Percentiles rank a stretch among this genome's conserved stretches.
phyloP scores from a whole-genome alignment of 1,139 yeast genomes.

The Kazachstania sp. region DNA sequence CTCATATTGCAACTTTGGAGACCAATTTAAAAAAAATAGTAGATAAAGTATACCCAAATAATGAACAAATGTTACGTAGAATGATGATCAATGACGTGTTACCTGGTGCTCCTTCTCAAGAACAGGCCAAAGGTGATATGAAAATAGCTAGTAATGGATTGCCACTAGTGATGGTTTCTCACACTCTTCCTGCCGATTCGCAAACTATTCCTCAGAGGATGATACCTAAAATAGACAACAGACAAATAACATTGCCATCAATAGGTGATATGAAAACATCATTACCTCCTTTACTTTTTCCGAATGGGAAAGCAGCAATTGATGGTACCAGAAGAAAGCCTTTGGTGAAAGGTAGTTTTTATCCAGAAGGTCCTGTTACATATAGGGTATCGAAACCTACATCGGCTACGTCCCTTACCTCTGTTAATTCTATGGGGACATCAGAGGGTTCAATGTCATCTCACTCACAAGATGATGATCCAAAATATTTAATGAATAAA shows the following conservation, averaged over 20 bases:
- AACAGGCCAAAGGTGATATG: background rate
- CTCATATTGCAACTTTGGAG: conserved; percentile 26
- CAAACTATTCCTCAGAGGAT: background rate
- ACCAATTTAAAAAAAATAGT: conserved; percentile 20
- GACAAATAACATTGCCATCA: background rate
- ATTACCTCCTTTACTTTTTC: background rate
- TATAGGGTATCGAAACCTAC: conserved; percentile 14
- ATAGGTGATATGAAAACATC: background rate
- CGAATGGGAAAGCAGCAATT: background rate
- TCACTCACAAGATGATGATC: background rate
- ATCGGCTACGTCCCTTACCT: conserved; percentile 5
- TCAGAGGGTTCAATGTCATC: conserved; percentile 3
- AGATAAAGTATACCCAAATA: conserved; percentile 16
- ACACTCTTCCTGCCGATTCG: background rate
- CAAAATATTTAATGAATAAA: background rate
- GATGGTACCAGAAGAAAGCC: conserved; percentile 12
- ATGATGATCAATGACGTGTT: conserved; percentile 21
- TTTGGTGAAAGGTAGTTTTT: conserved; percentile 27
- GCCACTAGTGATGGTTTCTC: background rate
- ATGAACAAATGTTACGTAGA: conserved; percentile 11
- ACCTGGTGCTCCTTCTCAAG: conserved; percentile 1
- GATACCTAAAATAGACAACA: background rate
- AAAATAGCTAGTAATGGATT: background rate
- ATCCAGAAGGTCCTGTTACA: conserved; percentile 28
- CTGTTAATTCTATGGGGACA: conserved; percentile 8